Conservation (phyloP, 129 eudicot genomes). For the Solidago caesia region DNA sequence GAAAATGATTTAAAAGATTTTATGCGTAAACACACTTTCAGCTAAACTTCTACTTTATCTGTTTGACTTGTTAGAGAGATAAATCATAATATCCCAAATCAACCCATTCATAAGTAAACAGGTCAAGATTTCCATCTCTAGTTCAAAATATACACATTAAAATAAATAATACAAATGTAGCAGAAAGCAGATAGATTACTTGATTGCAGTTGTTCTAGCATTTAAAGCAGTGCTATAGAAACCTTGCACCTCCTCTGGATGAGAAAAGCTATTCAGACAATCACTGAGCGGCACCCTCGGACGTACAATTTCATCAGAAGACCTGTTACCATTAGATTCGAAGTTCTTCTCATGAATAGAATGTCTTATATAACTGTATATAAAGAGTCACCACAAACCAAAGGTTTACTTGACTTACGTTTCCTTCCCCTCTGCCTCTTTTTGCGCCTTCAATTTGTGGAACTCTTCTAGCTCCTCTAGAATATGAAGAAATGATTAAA, state of each 20-base stretch:
- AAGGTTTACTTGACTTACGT: conserved; percentile 47
- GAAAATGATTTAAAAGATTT: neutral
- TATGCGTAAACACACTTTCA: neutral
- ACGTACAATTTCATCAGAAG: conserved; percentile 75
- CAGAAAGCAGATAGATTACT: conserved; percentile 43
- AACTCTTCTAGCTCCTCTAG: conserved; percentile 78
- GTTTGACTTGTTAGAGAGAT: too few relatives aligned
- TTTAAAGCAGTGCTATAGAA: conserved; percentile 86
- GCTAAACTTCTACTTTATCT: too few relatives aligned
- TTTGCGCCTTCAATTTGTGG: conserved; percentile 54
- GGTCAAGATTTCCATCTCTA: neutral
- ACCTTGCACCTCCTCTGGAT: conserved; percentile 86
- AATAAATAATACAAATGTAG: neutral
- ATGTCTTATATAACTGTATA: neutral
- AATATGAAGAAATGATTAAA: conserved; percentile 13
- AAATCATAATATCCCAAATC: conserved; percentile 2
- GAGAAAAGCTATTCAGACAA: conserved; percentile 71
- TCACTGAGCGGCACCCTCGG: conserved; percentile 87
- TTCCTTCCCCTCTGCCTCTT: conserved; percentile 57
- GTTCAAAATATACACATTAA: neutral
- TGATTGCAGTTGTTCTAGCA: conserved; percentile 75
- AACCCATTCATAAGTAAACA: neutral
- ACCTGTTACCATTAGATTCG: conserved; percentile 36
- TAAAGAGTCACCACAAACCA: conserved; percentile 12
- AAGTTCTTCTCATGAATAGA: neutral